Evolutionary conservation across 345 rosid species (phyloP), one percentile per base, ranked within the genome.

Genomic region (Aquilaria malaccensis): DNA sequence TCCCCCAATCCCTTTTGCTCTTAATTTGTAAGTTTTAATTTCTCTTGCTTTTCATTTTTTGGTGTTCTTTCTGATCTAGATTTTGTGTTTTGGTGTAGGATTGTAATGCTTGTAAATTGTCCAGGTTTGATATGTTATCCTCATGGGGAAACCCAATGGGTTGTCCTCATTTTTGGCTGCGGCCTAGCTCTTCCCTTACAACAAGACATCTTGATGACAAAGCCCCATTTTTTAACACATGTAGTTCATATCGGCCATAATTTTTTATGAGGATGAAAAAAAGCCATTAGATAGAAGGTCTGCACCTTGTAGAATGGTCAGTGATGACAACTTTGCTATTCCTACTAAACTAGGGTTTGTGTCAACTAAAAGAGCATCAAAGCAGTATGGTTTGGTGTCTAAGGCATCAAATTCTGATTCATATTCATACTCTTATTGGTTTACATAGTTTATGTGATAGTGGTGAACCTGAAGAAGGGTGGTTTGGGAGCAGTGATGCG

Each of bases 391-490:
- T 10, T 54, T 64, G 63, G 62, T 72, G 0, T 55, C 67, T 65
- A 74, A 65, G 45, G 52, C 53, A 1, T 48, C 57, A 60, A 73
- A 68, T 69, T 72, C 78, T 22, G 22, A 22, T 22, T 22, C 22
- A 1, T 76, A 72, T 61, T 66, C 22, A 91, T 96, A 0, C 87
- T 87, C 65, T 95, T 95, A 1, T 72, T 90, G 3, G 95, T 90
- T 2, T 90, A 90, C 83, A 91, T 93, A 0, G 97, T 91, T 4
- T 91, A 91, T 73, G 97, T 94, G 57, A 91, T 96, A 2, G 97
- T 96, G 2, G 7, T 91, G 3, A 96, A 91, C 57, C 97, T 96
- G 4, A 91, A 88, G 78, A 84, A 70, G 66, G 97, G 97, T 1
- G 77, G 63, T 62, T 46, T 91, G 62, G 97, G 96, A 66, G 67